Conservation (phyloP, 2,329 filamentous ascomycete genomes). For the Penicillium fuscoglaucum region DNA sequence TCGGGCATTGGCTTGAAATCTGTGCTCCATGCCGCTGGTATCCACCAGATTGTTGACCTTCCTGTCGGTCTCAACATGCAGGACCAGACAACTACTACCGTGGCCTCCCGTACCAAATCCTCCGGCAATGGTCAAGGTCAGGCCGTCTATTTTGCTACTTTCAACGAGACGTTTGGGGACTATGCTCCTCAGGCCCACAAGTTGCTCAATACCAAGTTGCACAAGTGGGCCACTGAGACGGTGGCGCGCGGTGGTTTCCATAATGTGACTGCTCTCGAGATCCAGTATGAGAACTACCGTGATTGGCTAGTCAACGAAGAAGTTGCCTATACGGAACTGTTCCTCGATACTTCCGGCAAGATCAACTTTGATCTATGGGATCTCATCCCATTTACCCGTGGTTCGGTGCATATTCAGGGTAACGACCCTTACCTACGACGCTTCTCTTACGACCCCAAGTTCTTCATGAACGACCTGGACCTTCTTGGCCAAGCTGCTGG, state of each 20-base stretch:
- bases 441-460: not conserved
- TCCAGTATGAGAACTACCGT: not conserved
- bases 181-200: not conserved
- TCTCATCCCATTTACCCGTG: not conserved
- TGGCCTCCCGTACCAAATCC: not conserved
- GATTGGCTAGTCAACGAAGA: too few species aligned
- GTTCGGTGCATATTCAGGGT: not conserved
- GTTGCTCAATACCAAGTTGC: not conserved
- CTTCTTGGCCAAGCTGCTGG: not conserved
- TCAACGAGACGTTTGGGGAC: not conserved
- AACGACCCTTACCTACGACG: not conserved
- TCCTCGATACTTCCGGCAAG: not conserved
- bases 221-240: not conserved
- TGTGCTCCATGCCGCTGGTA: not conserved
- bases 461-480: not conserved
- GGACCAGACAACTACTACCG: not conserved
- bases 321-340: not conserved
- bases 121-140: not conserved
- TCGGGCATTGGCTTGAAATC: not conserved
- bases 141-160: not conserved
- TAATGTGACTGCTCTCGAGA: not conserved
- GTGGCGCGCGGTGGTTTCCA: not conserved
- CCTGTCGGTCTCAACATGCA: not conserved
- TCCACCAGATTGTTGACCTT: not conserved
- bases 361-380: not conserved